A percentile compares a stretch with the other conserved stretches of the same genome.
Conservation (phyloP, 106 monocot species). For the Ottelia alismoides region DNA sequence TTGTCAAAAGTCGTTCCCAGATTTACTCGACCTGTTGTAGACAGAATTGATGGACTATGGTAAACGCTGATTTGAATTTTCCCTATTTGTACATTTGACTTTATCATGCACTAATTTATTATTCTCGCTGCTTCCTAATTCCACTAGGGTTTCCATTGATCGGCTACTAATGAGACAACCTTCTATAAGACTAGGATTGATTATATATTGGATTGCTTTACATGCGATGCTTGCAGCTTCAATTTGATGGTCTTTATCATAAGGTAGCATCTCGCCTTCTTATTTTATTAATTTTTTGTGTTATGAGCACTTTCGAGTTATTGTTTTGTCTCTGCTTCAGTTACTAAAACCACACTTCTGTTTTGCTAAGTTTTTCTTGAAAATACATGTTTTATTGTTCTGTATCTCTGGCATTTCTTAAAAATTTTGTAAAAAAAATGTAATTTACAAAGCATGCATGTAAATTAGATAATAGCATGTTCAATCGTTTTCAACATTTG, state of each 20-base stretch:
- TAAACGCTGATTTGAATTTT: conserved; percentile 7
- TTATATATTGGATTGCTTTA: conserved; percentile 77
- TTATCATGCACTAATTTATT: background rate
- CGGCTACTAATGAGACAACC: conserved; percentile 95
- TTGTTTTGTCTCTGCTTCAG: no score
- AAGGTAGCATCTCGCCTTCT: conserved; percentile 1
- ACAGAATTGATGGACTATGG: conserved; percentile 96
- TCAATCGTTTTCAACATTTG: no score
- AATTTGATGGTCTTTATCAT: conserved; percentile 31
- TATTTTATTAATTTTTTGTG: background rate
- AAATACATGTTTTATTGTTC: no score
- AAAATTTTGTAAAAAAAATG: no score
- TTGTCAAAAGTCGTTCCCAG: conserved; percentile 85
- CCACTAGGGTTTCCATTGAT: conserved; percentile 86
- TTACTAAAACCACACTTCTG: no score
- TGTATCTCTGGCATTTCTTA: no score
- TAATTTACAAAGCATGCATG: no score
- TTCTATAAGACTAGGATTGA: conserved; percentile 52
- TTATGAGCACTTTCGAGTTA: background rate
- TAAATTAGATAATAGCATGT: no score
- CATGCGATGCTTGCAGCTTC: conserved; percentile 83
- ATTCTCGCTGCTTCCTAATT: background rate
- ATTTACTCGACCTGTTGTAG: conserved; percentile 63
- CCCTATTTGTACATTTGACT: background rate
- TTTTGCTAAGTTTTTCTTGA: no score